Conservation (phyloP, 2,329 filamentous ascomycete species). For the Dendryphion nanum region DNA sequence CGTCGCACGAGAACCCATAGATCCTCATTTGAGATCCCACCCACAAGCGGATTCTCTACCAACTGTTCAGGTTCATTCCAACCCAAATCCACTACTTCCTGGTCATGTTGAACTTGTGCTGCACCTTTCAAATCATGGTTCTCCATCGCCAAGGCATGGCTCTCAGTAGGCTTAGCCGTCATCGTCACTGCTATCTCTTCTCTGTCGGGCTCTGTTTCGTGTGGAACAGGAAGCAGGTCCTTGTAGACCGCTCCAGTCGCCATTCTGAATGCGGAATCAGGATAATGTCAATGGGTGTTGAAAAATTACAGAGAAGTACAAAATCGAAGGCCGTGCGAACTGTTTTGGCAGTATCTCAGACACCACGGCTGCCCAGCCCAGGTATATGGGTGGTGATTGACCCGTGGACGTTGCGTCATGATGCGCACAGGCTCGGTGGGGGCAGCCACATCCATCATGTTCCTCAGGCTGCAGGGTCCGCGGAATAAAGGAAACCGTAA, state of each 20-base stretch:
- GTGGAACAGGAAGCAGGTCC: conserved; percentile 35
- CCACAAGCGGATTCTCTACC: conserved; percentile 62
- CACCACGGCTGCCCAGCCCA: too few relatives aligned
- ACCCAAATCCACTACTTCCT: conserved; percentile 65
- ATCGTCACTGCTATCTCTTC: conserved; percentile 32
- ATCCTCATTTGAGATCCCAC: conserved; percentile 69
- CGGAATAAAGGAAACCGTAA: too few relatives aligned
- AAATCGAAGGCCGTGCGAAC: too few relatives aligned
- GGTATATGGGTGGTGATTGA: too few relatives aligned
- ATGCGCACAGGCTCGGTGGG: too few relatives aligned
- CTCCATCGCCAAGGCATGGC: conserved; percentile 47
- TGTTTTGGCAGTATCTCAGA: too few relatives aligned
- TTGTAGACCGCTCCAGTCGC: conserved; percentile 30
- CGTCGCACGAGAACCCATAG: conserved; percentile 69
- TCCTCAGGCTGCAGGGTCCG: too few relatives aligned
- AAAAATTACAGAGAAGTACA: too few relatives aligned
- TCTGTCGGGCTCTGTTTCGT: conserved; percentile 28
- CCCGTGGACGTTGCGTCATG: neutral
- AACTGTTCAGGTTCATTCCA: conserved; percentile 62
- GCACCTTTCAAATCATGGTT: conserved; percentile 44
- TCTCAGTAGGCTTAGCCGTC: conserved; percentile 44
- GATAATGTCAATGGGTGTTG: too few relatives aligned
- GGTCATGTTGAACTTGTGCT: conserved; percentile 42
- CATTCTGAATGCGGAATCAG: too few relatives aligned
- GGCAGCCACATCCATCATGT: too few relatives aligned